A percentile compares a stretch with the other conserved stretches of the same genome.
These are phyloP conservation scores for Xylaria castorea DNA, from an alignment of 495 filamentous ascomycete species.

Conservation along the genomic window DNA sequence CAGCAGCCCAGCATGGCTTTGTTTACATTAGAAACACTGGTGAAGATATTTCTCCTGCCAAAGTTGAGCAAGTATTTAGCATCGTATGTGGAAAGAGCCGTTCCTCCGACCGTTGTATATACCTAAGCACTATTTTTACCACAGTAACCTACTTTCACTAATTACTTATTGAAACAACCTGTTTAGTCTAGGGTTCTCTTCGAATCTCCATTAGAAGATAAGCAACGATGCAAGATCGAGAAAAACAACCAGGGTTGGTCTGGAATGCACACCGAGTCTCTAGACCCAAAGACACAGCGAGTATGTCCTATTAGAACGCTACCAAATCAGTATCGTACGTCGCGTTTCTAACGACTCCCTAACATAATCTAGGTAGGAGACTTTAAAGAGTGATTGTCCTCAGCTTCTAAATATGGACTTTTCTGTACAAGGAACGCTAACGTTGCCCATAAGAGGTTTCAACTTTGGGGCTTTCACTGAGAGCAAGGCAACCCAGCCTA, in stretches of 20 bases:
- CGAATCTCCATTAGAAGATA: constrained; percentile 70
- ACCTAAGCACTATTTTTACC: neutral
- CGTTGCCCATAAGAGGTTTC: constrained; percentile 73
- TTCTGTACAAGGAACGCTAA: constrained; percentile 2
- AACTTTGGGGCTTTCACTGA: constrained; percentile 84
- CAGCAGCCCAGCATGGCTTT: constrained; percentile 83
- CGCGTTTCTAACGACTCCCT: constrained; percentile 16
- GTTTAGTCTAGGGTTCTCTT: constrained; percentile 81
- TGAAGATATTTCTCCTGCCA: constrained; percentile 66
- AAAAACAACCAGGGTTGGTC: constrained; percentile 89
- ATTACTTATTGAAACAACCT: constrained; percentile 11
- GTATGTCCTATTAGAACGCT: constrained; percentile 50
- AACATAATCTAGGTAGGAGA: constrained; percentile 70
- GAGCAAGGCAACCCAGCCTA: constrained; percentile 78
- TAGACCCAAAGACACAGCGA: constrained; percentile 84
- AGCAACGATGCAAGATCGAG: constrained; percentile 73
- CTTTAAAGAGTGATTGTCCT: constrained; percentile 79
- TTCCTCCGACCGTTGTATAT: neutral
- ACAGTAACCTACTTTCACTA: neutral
- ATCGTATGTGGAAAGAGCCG: constrained; percentile 58
- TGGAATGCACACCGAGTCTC: constrained; percentile 83
- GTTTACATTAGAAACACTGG: constrained; percentile 79
- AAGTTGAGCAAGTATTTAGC: constrained; percentile 76
- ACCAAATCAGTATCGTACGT: neutral
- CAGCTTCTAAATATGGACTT: neutral